These are phyloP conservation scores for Blastobotrys buckinghamii DNA, from an alignment of 1,139 yeast genomes.

Conservation along the genomic window DNA sequence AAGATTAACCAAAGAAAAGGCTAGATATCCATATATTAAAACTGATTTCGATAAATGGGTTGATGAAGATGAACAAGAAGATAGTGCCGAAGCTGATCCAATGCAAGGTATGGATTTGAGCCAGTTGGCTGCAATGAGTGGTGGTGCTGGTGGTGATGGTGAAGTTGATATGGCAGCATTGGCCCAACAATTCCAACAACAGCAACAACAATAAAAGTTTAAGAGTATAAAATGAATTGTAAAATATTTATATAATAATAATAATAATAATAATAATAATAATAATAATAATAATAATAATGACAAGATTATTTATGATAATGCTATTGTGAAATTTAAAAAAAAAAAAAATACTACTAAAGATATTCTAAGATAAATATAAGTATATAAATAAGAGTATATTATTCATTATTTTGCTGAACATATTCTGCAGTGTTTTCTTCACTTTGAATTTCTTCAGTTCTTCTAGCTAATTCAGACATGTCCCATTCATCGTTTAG, in stretches of 20 bases:
- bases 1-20: slow-evolving; percentile 71
- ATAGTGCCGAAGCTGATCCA: slow-evolving; percentile 36
- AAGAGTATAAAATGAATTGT: background rate
- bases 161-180: slow-evolving; percentile 22
- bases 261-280: too few relatives aligned
- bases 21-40: slow-evolving; percentile 66
- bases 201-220: slow-evolving; percentile 1
- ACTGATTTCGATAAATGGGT: slow-evolving; percentile 98
- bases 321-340: too few relatives aligned
- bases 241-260: background rate
- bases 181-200: slow-evolving; percentile 6
- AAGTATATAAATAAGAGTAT: slow-evolving; percentile 7
- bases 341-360: too few relatives aligned
- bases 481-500: slow-evolving; percentile 45
- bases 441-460: slow-evolving; percentile 21
- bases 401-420: too few relatives aligned
- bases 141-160: slow-evolving; percentile 28
- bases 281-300: too few relatives aligned
- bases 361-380: too few relatives aligned
- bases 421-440: too few relatives aligned
- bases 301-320: too few relatives aligned
- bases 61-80: slow-evolving; percentile 86
- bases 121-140: slow-evolving; percentile 19
- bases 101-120: slow-evolving; percentile 14
- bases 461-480: slow-evolving; percentile 32